phyloP scores from a whole-genome alignment of 768 basidiomycete genomes.

The Mycena galericulata region DNA sequence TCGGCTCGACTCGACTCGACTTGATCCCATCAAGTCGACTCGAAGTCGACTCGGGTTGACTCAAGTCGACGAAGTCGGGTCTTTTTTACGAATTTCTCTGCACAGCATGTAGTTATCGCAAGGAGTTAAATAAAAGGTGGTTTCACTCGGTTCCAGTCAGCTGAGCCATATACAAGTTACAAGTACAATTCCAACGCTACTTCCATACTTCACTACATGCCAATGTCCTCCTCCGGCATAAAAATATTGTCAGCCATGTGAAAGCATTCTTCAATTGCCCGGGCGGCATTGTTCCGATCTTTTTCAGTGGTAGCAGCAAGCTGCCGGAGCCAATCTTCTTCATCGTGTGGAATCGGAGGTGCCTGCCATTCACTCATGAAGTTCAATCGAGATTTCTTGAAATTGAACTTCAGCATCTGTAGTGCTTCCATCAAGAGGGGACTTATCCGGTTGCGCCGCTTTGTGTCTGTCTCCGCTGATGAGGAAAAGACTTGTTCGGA shows the following conservation, averaged over 20 bases:
- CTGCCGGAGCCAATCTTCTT: constrained; percentile 15
- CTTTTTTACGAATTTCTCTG: background rate
- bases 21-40: no score
- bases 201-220: background rate
- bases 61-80: background rate
- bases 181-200: background rate
- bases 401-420: constrained; percentile 1
- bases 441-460: background rate
- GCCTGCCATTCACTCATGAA: constrained; percentile 13
- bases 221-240: background rate
- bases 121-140: background rate
- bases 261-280: background rate
- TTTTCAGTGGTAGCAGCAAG: constrained; percentile 7
- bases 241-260: no score
- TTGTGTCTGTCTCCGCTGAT: background rate
- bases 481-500: constrained; percentile 6
- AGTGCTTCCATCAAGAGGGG: background rate
- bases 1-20: no score
- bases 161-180: background rate
- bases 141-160: background rate
- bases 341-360: background rate
- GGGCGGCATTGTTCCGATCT: background rate
- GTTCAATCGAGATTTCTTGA: constrained; percentile 19
- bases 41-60: background rate
- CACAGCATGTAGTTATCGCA: background rate